phyloP scores from a whole-genome alignment of 2,329 filamentous ascomycete genomes.

The Pseudogymnoascus sp. region DNA sequence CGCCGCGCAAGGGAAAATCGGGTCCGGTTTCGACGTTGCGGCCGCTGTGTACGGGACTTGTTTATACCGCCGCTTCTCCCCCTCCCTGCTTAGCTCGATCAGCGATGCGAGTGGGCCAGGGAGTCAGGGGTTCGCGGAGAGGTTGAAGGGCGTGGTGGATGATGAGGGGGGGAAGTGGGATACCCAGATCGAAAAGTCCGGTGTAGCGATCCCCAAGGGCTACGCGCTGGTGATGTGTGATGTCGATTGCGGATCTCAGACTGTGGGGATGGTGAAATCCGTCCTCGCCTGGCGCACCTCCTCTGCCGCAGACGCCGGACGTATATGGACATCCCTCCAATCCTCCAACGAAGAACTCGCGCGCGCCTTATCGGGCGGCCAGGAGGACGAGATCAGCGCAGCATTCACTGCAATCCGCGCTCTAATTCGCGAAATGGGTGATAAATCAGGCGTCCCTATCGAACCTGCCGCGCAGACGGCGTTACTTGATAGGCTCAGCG shows the following conservation, averaged over 20 bases:
- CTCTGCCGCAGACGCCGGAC: no score
- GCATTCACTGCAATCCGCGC: constrained; percentile 45
- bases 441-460: constrained; percentile 68
- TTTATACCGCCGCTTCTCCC: constrained; percentile 86
- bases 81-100: constrained; percentile 57
- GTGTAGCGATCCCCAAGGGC: constrained; percentile 61
- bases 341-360: constrained; percentile 63
- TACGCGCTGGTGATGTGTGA: constrained; percentile 86
- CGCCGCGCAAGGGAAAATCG: constrained; percentile 92
- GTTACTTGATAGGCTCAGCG: constrained; percentile 66
- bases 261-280: constrained; percentile 90
- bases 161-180: constrained; percentile 60
- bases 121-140: constrained; percentile 54
- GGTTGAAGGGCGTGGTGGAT: constrained; percentile 59
- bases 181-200: constrained; percentile 61
- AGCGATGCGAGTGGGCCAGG: constrained; percentile 58
- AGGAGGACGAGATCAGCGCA: constrained; percentile 34
- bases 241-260: constrained; percentile 88
- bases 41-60: constrained; percentile 88
- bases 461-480: constrained; percentile 81
- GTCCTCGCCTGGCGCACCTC: constrained; percentile 63
- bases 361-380: constrained; percentile 44
- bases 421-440: constrained; percentile 69
- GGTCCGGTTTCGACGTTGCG: constrained; percentile 91
- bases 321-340: constrained; percentile 70